phyloP scores from a whole-genome alignment of 371 early-diverging fungal species.

The Batrachochytrium dendrobatidis region DNA sequence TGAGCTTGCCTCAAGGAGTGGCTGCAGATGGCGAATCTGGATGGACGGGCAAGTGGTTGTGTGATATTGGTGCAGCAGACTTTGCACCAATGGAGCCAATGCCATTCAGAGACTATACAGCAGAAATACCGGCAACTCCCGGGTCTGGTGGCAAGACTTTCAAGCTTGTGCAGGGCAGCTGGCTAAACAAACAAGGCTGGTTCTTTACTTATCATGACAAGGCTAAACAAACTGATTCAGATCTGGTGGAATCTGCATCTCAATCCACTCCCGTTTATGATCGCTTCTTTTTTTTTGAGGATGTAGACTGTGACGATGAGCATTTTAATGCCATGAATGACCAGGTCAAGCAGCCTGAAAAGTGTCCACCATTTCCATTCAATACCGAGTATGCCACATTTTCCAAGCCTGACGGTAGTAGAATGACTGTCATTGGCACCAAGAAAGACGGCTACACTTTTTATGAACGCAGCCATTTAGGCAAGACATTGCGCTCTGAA shows the following conservation, averaged over 20 bases:
- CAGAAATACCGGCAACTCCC: too few species aligned
- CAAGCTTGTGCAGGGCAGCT: not conserved
- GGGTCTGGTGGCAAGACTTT: not conserved
- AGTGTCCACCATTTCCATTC: not conserved
- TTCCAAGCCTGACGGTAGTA: not conserved
- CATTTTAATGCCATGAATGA: not conserved
- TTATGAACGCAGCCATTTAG: not conserved
- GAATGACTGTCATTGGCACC: not conserved
- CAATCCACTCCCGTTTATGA: not conserved
- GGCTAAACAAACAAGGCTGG: not conserved
- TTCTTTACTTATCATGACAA: not conserved
- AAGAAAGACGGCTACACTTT: not conserved
- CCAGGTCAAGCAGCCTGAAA: not conserved
- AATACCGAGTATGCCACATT: not conserved
- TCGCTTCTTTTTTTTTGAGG: not conserved
- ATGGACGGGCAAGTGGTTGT: not conserved
- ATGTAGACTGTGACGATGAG: not conserved
- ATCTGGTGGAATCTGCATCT: too few species aligned
- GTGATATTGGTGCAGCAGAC: not conserved
- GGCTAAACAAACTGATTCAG: too few species aligned
- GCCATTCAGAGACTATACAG: too few species aligned
- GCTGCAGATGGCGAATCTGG: too few species aligned
- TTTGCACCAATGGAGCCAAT: not conserved
- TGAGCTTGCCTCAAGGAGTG: not conserved
- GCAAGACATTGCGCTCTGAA: not conserved